Evolutionary conservation across 345 rosid species (phyloP).

Genomic region (Raphanus sativus): DNA sequence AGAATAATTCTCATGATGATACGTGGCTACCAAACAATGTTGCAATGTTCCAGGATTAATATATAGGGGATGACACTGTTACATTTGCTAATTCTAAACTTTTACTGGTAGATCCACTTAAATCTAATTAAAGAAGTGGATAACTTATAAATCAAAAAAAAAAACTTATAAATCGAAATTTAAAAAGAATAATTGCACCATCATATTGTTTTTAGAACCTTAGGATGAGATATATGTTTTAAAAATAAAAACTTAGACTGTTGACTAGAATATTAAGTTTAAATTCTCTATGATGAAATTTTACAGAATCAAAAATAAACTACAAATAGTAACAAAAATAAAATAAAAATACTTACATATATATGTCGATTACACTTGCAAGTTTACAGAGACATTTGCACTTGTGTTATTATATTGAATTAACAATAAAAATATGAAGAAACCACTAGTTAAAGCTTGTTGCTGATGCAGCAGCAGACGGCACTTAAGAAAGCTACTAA

Average conservation of each 20-base stretch:
- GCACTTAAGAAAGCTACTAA: constrained; percentile 55
- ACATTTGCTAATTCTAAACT: not conserved
- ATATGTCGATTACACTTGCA: not conserved
- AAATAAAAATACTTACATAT: not conserved
- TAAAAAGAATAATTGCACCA: not conserved
- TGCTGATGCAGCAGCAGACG: constrained; percentile 71
- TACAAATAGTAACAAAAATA: not conserved
- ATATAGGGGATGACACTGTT: not conserved
- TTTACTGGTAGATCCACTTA: not conserved
- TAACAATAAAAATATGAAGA: constrained; percentile 1
- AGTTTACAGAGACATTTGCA: not conserved
- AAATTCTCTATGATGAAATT: not conserved
- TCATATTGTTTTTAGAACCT: too few relatives aligned
- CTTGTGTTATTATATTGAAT: not conserved
- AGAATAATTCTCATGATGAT: too few relatives aligned
- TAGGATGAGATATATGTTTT: too few relatives aligned
- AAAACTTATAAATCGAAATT: not conserved
- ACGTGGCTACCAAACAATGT: too few relatives aligned
- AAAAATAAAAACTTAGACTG: too few relatives aligned
- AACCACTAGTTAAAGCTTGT: constrained; percentile 36
- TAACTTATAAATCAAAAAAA: not conserved
- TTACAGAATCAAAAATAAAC: not conserved
- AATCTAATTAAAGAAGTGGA: not conserved
- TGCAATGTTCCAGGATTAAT: too few relatives aligned
- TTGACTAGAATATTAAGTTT: too few relatives aligned